Conservation (phyloP, 495 filamentous ascomycete species). For the Penicillium herquei region DNA sequence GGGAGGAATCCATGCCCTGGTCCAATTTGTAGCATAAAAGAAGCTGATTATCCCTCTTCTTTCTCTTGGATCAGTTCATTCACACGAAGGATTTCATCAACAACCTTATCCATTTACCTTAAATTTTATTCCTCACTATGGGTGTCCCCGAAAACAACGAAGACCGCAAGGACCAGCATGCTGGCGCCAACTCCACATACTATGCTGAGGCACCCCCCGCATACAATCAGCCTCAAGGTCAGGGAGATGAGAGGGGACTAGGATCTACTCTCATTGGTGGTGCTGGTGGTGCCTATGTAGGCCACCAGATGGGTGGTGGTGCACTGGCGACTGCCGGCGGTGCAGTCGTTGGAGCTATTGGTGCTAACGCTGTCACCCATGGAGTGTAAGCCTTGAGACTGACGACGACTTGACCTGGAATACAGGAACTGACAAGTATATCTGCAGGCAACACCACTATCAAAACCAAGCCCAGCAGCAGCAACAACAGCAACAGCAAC, state of each 20-base stretch:
- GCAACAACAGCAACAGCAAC: slow-evolving; percentile 28
- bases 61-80: neutral
- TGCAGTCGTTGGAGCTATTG: slow-evolving; percentile 45
- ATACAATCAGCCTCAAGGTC: slow-evolving; percentile 8
- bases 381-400: slow-evolving; percentile 34
- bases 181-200: slow-evolving; percentile 15
- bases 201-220: slow-evolving; percentile 16
- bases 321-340: slow-evolving; percentile 38
- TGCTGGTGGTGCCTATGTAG: slow-evolving; percentile 42
- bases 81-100: neutral
- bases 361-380: slow-evolving; percentile 34
- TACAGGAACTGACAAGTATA: neutral
- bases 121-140: too few relatives aligned
- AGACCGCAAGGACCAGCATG: too few relatives aligned
- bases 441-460: neutral
- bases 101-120: neutral
- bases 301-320: slow-evolving; percentile 44
- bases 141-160: too few relatives aligned
- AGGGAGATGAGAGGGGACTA: slow-evolving; percentile 40
- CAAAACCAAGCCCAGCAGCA: slow-evolving; percentile 30
- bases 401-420: too few relatives aligned
- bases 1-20: neutral
- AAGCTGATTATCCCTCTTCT: neutral
- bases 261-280: slow-evolving; percentile 44
- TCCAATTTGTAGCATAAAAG: neutral